Percentiles rank a stretch among this genome's conserved stretches.
Evolutionary conservation across 768 basidiomycete species (phyloP).

Genomic region (Boletellus sp.): DNA sequence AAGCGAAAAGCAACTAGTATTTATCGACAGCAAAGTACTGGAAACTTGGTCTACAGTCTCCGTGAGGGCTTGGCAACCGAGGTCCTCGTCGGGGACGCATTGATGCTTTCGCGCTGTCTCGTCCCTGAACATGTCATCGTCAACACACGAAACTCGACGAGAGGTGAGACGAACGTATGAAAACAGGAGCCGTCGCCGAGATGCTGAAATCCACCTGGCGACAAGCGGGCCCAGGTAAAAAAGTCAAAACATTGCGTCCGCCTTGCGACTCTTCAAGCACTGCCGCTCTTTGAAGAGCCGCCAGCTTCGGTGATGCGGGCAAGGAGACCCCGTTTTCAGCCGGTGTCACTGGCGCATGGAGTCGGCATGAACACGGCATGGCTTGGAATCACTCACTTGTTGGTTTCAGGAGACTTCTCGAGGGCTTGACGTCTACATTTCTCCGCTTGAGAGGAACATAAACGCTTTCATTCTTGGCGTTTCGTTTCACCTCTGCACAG

Average conservation of each 20-base stretch:
- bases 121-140: slow-evolving; percentile 5
- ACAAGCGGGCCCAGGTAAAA: neutral
- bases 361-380: neutral
- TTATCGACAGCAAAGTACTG: no score
- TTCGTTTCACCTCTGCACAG: neutral
- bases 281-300: neutral
- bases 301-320: neutral
- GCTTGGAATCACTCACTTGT: slow-evolving; percentile 8
- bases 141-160: neutral
- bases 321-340: neutral
- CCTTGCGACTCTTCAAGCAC: neutral
- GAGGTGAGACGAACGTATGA: slow-evolving; percentile 2
- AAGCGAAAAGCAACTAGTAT: no score
- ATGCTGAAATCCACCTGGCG: slow-evolving; percentile 3
- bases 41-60: slow-evolving; percentile 12
- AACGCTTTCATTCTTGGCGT: neutral
- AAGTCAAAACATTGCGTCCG: neutral
- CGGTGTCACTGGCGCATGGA: neutral
- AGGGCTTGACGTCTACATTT: neutral
- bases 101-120: slow-evolving; percentile 1
- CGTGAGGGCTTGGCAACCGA: slow-evolving; percentile 13
- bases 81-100: slow-evolving; percentile 2
- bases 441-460: neutral
- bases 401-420: neutral
- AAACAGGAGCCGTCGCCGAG: neutral